phyloP scores from a whole-genome alignment of 139 green algal species.

The Chlamydomonas urium region DNA sequence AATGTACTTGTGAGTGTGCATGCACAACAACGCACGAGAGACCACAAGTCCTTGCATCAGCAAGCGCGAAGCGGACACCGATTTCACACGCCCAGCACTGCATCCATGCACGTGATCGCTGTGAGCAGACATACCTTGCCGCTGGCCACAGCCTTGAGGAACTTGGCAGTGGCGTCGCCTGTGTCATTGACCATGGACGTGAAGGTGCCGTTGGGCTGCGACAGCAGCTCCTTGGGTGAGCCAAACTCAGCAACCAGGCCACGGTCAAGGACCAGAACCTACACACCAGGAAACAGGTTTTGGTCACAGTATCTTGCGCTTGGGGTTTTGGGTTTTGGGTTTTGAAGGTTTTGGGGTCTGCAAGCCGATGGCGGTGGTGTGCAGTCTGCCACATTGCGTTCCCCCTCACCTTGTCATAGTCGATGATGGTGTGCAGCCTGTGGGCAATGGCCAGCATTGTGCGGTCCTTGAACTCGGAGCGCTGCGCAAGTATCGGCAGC shows the following conservation, averaged over 20 bases:
- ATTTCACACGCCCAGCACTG: neutral
- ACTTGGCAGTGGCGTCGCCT: slow-evolving; percentile 33
- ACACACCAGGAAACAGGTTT: too few species aligned
- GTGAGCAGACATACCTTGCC: slow-evolving; percentile 12
- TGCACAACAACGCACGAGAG: neutral
- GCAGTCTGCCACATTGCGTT: too few species aligned
- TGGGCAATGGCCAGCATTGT: slow-evolving; percentile 57
- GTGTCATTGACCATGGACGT: slow-evolving; percentile 44
- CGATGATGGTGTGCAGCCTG: slow-evolving; percentile 62
- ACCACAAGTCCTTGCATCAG: neutral
- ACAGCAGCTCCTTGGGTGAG: slow-evolving; percentile 28
- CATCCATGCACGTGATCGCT: neutral
- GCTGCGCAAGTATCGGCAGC: too few species aligned
- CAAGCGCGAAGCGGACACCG: neutral
- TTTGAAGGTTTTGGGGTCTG: too few species aligned
- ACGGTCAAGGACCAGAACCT: neutral
- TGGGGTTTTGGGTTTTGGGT: too few species aligned
- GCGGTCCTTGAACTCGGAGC: slow-evolving; percentile 33
- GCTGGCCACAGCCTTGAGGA: slow-evolving; percentile 34
- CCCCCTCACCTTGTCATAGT: slow-evolving; percentile 54
- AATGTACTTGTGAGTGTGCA: neutral
- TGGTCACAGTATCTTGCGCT: too few species aligned
- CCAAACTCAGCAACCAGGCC: slow-evolving; percentile 31
- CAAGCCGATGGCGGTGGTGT: too few species aligned
- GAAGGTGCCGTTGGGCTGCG: slow-evolving; percentile 16